Evolutionary conservation across 805 yeast species (phyloP), one percentile per base, ranked within the genome.

Genomic region (Allodekkera sacchari): DNA sequence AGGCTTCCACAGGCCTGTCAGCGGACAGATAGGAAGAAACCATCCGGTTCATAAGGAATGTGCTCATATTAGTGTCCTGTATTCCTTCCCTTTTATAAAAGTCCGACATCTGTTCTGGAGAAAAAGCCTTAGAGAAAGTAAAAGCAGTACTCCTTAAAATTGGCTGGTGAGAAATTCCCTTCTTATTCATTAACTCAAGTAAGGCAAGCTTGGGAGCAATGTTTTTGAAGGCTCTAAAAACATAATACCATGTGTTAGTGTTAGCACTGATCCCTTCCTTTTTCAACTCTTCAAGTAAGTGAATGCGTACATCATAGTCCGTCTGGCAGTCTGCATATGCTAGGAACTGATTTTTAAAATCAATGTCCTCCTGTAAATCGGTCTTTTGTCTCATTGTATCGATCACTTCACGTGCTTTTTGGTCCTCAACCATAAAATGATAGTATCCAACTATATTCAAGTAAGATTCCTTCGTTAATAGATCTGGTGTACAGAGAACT

Each of bases 161-260:
- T 4, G 57, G 59, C n/a, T 7, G n/a, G 3, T 37, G 27, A 2
- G 46, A 31, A 6, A 53, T 32, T 1, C 34, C 37, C 22, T 36
- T 36, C 8, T 47, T 42, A 7, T 40, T 27, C 57, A 53, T 52
- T 16, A 42, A 18, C 6, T 43, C 39, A 12, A 52, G 28, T 22
- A 51, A 17, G 31, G 39, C 31, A 2, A 46, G 6, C 28, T 47
- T 42, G 2, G 48, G 32, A 14, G 38, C 39, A 3, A 38, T 33
- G 2, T 35, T 32, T 17, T 36, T 34, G 12, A 53, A 38, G 17
- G 43, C 30, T 7, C 45, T 35, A 26, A 44, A 51, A 3, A 48
- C 18, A 17, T 39, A 42, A 29, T 53, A 53, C 55, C 56, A 53
- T 4, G 57, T 52, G 18, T 50, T 49, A 7, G 35, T 25, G 29